Evolutionary conservation across 176 grass and related monocot species (phyloP).

Genomic region (Alopecurus myosuroides): DNA sequence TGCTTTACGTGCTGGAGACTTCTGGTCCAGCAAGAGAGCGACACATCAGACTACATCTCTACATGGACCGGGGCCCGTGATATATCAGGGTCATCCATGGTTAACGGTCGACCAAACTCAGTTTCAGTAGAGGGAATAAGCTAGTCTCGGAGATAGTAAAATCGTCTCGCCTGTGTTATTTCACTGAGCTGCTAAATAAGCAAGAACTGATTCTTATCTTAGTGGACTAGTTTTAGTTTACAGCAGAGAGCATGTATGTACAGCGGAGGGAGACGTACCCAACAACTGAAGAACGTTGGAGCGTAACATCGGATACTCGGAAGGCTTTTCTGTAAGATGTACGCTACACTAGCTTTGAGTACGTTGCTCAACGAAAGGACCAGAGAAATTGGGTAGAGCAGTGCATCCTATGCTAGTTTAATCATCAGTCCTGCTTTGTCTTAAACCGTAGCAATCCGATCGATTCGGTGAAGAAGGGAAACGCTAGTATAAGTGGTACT

Average conservation of each 20-base stretch:
- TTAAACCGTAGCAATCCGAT: background rate
- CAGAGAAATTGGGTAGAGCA: background rate
- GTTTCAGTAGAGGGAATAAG: too few species aligned
- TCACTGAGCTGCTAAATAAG: too few species aligned
- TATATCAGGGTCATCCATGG: too few species aligned
- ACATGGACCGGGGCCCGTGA: too few species aligned
- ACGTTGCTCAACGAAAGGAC: background rate
- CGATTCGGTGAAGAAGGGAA: background rate
- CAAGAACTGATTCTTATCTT: too few species aligned
- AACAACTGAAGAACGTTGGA: slow-evolving; percentile 30
- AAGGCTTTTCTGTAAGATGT: slow-evolving; percentile 18
- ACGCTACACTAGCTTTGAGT: slow-evolving; percentile 22
- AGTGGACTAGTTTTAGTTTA: too few species aligned
- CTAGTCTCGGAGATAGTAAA: too few species aligned
- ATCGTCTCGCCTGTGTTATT: too few species aligned
- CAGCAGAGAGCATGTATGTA: background rate
- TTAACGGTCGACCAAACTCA: background rate
- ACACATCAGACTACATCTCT: too few species aligned
- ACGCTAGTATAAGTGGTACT: background rate
- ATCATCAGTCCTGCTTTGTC: slow-evolving; percentile 10
- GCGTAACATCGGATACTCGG: slow-evolving; percentile 14
- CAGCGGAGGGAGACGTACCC: background rate
- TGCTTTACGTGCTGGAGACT: slow-evolving; percentile 20
- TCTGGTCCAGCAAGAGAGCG: slow-evolving; percentile 13
- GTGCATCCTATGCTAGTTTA: slow-evolving; percentile 19